Evolutionary conservation across 176 grass and related monocot species (phyloP), one percentile per base, ranked within the genome.

Genomic region (Avena atlantica): DNA sequence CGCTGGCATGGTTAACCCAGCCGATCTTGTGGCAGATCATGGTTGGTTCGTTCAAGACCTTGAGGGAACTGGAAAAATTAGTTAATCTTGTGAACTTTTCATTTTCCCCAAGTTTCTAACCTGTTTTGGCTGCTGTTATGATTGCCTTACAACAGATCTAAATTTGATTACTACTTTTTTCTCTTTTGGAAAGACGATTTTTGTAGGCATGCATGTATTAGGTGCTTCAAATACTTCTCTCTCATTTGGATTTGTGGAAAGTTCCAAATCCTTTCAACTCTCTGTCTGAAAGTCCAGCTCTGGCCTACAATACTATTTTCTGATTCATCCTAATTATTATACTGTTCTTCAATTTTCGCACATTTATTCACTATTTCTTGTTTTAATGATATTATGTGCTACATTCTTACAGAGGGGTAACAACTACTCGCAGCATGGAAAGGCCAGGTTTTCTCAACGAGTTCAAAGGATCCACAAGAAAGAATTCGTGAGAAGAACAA

Each of bases 401-500:
- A 16, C n/a, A 51, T 51, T 25, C 47, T 74, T 50, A 51, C 21
- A 74, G 45, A 74, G 21, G 71, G 12, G 25, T 74, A 74, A 13
- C 17, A 71, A 51, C 71, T 74, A 74, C 71, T 50, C 71, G 0
- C 71, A 27, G 15, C 45, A 74, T 13, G 71, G 45, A 74, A 50
- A 21, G 45, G 45, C 45, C 12, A 74, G 71, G 45, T 8, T 25
- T 74, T 51, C 71, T 74, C 23, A 9, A 23, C 71, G 71, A 21
- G 12, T 74, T 51, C 71, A 27, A 74, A 50, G 71, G 45, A 74
- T 74, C 21, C 23, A 50, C 21, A 25, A 74, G 21, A 3, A 25
- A 74, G 71, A 74, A 51, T 74, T 24, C 13, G 71, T 74, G 71
- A 74, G 71, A 74, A 74, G n/a, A 50, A 74, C 45, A 16, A 51